Base-by-base conservation (phyloP, 345 rosid species). In the Schrenkiella parvula region DNA sequence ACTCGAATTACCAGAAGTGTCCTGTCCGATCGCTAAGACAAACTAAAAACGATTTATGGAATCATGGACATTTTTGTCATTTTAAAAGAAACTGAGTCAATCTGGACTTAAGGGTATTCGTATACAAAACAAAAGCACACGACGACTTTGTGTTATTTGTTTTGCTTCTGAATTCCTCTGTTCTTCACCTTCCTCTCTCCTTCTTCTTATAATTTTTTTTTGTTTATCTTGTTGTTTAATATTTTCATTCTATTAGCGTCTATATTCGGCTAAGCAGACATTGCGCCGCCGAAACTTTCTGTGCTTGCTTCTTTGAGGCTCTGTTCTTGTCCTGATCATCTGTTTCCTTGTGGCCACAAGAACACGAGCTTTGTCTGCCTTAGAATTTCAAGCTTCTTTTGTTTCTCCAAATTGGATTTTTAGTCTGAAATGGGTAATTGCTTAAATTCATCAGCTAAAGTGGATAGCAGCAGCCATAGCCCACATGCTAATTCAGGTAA, bases 341-440 rank as follows among this genome's bases (percentile, higher is more conserved):
- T 28, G 61, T 26, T 47, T 58, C 13, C 41, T 48, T 54, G 57
- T 44, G 54, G 54, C 65, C 39, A 54, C 56, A 17, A 59, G 35
- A 52, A 34, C 56, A 38, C 15, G 12, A 41, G 63, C 63, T 72
- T 53, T 71, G 62, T 72, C 69, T 63, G 35, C 34, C 34, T 32
- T 9, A 29, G 31, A 46, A 6, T 23, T 47, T 70, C 13, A 22
- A 31, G 9, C 52, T 12, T 54, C 26, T 74, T 74, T 66, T n/a
- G 18, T 19, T 14, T 43, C 18, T 53, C 21, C 5, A 52, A 18
- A 21, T 32, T 31, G 18, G 13, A 11, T n/a, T 15, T 10, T 47
- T 21, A 1, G 19, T 10, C 56, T 42, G 8, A 46, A 17, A 90
- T 88, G 97, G 97, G 97, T 11, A 90, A 90, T 81, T 90, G 95